Evolutionary conservation across 495 filamentous ascomycete species (phyloP), one percentile per base, ranked within the genome.

Genomic region (Penicillium soppii): DNA sequence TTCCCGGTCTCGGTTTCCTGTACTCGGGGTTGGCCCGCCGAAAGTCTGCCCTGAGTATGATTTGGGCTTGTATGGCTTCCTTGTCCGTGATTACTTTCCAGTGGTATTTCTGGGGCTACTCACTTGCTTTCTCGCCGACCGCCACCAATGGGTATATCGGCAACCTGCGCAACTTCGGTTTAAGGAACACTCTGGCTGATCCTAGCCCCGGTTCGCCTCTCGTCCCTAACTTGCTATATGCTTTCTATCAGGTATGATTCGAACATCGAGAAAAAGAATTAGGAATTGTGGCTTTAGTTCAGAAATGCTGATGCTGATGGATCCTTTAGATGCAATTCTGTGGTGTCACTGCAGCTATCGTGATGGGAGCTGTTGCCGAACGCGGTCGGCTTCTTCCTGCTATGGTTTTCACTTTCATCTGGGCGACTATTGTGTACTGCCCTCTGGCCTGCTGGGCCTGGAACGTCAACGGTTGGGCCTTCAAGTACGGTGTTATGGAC

Each of bases 371-470:
- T 30, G 86, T 95, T 36, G 92, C 94, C 26, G 95, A 97, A 66
- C 89, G 95, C 49, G 94, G 95, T 54, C 91, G 95, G 47, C 79
- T 98, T 38, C 78, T 97, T 33, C 94, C 95, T n/a, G 85, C 89
- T 57, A 88, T 97, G 86, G 87, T 97, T 43, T 98, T 97, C 74
- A 78, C 82, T 51, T 97, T 96, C 76, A 82, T 89, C 77, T 98
- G 95, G 95, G 91, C 90, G 1, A 97, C 95, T 0, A 78, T 97
- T 47, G 94, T 97, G 43, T 98, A 98, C 81, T 97, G 94, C 71
- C 94, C 94, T 0, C 71, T 98, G 50, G 89, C 90, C 48, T 96
- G 87, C 78, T 98, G 94, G 94, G 87, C 79, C 17, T 98, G 94
- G 94, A 92, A 94, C 61, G 72, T 83, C 55, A 92, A 95, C 64